phyloP scores from a whole-genome alignment of 495 filamentous ascomycete species.

The Staphylotrichum tortipilum region DNA sequence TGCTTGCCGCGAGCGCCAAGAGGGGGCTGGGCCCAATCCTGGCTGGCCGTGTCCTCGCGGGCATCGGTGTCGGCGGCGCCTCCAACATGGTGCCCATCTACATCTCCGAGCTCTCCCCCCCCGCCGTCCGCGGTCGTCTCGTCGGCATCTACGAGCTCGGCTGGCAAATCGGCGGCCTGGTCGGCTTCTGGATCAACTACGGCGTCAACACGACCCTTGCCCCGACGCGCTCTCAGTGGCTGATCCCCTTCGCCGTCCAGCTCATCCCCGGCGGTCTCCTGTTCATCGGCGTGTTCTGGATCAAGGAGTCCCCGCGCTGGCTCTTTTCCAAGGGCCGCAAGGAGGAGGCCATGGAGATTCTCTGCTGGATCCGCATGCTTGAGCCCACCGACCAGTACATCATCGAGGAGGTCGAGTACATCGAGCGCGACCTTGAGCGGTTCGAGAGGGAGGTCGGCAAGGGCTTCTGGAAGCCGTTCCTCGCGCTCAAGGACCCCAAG shows the following conservation, averaged over 20 bases:
- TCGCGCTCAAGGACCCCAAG: constrained; percentile 39
- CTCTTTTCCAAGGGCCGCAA: constrained; percentile 48
- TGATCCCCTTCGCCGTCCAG: constrained; percentile 51
- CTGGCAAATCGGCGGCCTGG: constrained; percentile 63
- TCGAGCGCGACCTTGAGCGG: constrained; percentile 51
- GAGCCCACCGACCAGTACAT: constrained; percentile 53
- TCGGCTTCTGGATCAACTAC: constrained; percentile 68
- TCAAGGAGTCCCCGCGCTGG: constrained; percentile 58
- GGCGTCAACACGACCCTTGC: constrained; percentile 40
- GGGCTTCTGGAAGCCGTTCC: constrained; percentile 63
- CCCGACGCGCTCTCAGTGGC: constrained; percentile 42
- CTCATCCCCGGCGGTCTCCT: constrained; percentile 47
- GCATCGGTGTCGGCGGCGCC: constrained; percentile 44
- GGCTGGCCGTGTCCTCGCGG: constrained; percentile 45
- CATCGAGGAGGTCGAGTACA: constrained; percentile 53
- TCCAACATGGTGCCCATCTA: constrained; percentile 49
- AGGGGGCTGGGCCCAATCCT: constrained; percentile 55
- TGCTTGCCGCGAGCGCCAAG: constrained; percentile 48
- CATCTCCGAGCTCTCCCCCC: constrained; percentile 49
- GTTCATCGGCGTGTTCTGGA: constrained; percentile 38
- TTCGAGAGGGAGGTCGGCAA: constrained; percentile 47
- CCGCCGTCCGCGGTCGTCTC: constrained; percentile 45
- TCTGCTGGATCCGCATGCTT: constrained; percentile 58
- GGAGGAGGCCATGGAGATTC: constrained; percentile 47
- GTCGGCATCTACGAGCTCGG: constrained; percentile 63